Base-by-base conservation (phyloP, 2,329 filamentous ascomycete species). In the Coniochaeta ligniaria region DNA sequence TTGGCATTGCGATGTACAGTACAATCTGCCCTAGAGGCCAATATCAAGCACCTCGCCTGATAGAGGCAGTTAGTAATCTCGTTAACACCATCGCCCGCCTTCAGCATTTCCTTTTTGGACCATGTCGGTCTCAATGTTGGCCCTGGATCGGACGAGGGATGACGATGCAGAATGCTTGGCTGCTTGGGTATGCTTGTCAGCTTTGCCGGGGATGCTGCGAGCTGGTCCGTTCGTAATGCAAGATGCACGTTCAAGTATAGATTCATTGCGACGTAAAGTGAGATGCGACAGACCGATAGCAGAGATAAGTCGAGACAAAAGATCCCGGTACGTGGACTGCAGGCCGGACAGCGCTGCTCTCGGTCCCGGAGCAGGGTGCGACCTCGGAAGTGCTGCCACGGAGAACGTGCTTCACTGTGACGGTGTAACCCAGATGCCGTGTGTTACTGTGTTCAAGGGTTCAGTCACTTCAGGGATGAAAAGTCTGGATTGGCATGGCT, bases 251-350 rank as follows among this genome's bases (percentile, higher is more conserved):
- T 7, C 58, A 38, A 24, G 43, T 17, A 47, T 17, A 24, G 20
- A 47, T 22, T 12, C n/a, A 56, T 43, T 54, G 58, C 38, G 47
- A 56, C 35, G 50, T 55, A 20, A 60, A 59, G 56, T 56, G 58
- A 60, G 50, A 54, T 60, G 58, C 43, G 58, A 60, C 33, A 12
- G 11, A 17, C 16, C 41, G 20, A 36, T 50, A 31, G 22, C 43
- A 59, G 17, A 36, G 57, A 45, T 33, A 50, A n/a, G 31, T 50
- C 41, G 17, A 36, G 26, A 52, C 22, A 31, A 31, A 52, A 28
- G 47, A 52, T 31, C 47, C 47, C 43, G 43, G 43, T 47, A 26
- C 8, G 43, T 14, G 43, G 43, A 47, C 22, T 47, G 47, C 24
- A 28, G 14, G 31, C 35, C 8, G 31, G 2, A 57, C 54, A 38